A percentile compares a stretch with the other conserved stretches of the same genome.
These are phyloP conservation scores for Paragyromitra xinjiangensis DNA, from an alignment of 495 filamentous ascomycete genomes.

Conservation along the genomic window DNA sequence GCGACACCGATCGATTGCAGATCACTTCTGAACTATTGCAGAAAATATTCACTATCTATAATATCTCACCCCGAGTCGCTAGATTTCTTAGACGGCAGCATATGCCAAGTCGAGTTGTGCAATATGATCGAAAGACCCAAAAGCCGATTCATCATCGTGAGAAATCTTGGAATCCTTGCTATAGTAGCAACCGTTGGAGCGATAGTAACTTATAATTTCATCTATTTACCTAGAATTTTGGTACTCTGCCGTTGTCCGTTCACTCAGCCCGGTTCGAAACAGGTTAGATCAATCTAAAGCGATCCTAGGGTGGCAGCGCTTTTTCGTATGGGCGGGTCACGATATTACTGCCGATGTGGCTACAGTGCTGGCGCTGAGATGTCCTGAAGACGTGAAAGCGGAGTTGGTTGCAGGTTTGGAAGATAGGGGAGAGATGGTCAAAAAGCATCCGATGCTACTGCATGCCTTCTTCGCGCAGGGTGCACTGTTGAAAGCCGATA, in stretches of 20 bases:
- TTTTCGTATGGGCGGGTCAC: slow-evolving; percentile 25
- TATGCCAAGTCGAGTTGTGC: slow-evolving; percentile 25
- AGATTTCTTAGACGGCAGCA: slow-evolving; percentile 10
- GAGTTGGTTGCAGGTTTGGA: neutral
- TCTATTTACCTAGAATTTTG: slow-evolving; percentile 17
- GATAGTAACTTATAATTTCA: neutral
- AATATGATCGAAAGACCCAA: slow-evolving; percentile 3
- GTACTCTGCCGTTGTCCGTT: slow-evolving; percentile 28
- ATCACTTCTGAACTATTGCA: slow-evolving; percentile 23
- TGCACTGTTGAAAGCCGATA: neutral
- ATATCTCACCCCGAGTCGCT: slow-evolving; percentile 10
- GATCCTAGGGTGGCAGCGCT: slow-evolving; percentile 24
- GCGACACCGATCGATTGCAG: slow-evolving; percentile 16
- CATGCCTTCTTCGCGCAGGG: slow-evolving; percentile 32
- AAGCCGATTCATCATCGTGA: slow-evolving; percentile 25
- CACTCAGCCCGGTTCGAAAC: neutral
- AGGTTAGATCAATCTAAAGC: slow-evolving; percentile 2
- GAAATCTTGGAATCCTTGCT: neutral
- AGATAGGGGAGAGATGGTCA: slow-evolving; percentile 6
- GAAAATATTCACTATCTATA: slow-evolving; percentile 10
- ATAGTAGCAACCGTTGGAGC: neutral
- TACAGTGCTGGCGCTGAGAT: slow-evolving; percentile 16
- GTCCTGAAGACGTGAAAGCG: slow-evolving; percentile 13
- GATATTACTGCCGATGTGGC: neutral
- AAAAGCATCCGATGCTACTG: slow-evolving; percentile 18